Conservation (phyloP, 176 grass and related monocot genomes). For the Rhynchospora breviuscula region DNA sequence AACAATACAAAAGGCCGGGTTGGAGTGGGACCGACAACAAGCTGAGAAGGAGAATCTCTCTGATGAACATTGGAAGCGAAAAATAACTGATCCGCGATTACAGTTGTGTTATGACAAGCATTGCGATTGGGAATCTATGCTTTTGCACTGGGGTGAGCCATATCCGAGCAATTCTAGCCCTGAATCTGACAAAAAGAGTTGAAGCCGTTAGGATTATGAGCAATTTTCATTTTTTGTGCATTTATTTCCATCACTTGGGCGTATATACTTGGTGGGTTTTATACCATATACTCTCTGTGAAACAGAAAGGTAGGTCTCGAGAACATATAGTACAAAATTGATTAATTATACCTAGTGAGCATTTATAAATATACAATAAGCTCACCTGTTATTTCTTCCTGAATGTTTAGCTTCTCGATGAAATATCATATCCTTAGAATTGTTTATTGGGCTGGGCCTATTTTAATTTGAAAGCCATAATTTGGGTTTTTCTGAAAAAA, state of each 20-base stretch:
- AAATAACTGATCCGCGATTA: conserved; percentile 32
- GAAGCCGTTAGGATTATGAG: neutral
- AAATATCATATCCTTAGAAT: neutral
- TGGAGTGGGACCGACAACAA: conserved; percentile 38
- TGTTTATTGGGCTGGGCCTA: neutral
- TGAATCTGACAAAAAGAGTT: neutral
- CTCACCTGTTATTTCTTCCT: too few species aligned
- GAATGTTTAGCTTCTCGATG: too few species aligned
- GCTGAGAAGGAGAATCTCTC: conserved; percentile 27
- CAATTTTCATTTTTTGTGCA: neutral
- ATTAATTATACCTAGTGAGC: neutral
- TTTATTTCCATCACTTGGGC: neutral
- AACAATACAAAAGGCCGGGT: conserved; percentile 18
- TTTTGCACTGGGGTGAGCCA: conserved; percentile 11
- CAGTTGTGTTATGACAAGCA: conserved; percentile 12
- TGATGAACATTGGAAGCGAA: conserved; percentile 40
- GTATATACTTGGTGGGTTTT: neutral
- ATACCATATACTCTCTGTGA: neutral
- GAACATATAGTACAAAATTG: neutral
- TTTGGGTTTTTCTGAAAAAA: neutral
- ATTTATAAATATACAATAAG: neutral
- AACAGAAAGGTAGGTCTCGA: neutral
- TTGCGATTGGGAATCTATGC: conserved; percentile 10
- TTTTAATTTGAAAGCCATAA: neutral
- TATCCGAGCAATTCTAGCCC: neutral